These are phyloP conservation scores for Escallonia herrerae DNA, from an alignment of 129 eudicot genomes.

Conservation along the genomic window DNA sequence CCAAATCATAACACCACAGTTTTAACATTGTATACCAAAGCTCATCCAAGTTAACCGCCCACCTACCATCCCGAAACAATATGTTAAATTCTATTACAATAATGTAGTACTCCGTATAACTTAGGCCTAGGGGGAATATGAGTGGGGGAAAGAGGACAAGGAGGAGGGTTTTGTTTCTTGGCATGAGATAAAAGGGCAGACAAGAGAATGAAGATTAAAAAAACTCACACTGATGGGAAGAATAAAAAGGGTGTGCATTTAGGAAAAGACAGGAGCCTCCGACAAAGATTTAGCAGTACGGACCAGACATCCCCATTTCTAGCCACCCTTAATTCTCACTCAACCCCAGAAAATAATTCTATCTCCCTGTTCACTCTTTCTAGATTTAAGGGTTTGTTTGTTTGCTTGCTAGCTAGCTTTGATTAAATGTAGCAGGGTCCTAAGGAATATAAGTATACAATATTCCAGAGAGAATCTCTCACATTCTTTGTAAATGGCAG, in stretches of 20 bases:
- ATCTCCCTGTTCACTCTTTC: constrained; percentile 21
- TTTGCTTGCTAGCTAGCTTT: constrained; percentile 33
- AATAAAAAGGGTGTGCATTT: constrained; percentile 7
- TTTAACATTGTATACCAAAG: too few species aligned
- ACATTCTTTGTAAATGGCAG: constrained; percentile 1
- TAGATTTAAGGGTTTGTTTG: constrained; percentile 53
- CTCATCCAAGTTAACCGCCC: too few species aligned
- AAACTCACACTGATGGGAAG: constrained; percentile 23
- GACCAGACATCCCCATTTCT: constrained; percentile 42
- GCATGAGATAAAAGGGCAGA: constrained; percentile 18
- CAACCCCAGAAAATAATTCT: constrained; percentile 11
- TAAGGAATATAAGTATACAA: constrained; percentile 7
- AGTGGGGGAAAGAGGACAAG: constrained; percentile 29
- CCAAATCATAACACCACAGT: too few species aligned
- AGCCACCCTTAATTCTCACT: constrained; percentile 6
- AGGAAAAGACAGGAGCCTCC: constrained; percentile 61
- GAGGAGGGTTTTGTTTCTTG: constrained; percentile 16
- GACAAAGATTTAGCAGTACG: constrained; percentile 92
- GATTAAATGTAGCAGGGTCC: constrained; percentile 7
- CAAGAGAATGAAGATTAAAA: constrained; percentile 19
- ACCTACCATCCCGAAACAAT: too few species aligned
- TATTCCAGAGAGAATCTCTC: not conserved
- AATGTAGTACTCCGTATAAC: not conserved
- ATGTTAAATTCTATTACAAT: not conserved
- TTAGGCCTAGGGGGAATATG: constrained; percentile 24